phyloP scores from a whole-genome alignment of 768 basidiomycete species.

The Boletus rufocinnamomeus region DNA sequence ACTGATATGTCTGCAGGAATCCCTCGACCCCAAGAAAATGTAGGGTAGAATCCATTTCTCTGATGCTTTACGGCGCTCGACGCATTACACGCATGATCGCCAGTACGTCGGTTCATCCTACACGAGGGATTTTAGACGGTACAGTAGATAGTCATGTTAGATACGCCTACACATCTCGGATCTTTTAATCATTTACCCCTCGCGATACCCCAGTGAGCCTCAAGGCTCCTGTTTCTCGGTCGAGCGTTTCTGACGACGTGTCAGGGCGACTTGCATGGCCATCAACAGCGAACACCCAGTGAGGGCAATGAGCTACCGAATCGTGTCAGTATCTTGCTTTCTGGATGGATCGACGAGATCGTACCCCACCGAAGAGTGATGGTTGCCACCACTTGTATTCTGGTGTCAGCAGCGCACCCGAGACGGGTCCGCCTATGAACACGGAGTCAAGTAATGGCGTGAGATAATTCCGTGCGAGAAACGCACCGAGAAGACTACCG shows the following conservation, averaged over 20 bases:
- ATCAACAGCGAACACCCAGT: constrained; percentile 6
- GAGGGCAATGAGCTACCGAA: constrained; percentile 13
- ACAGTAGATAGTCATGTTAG: neutral
- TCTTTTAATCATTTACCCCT: neutral
- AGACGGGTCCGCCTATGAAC: constrained; percentile 50
- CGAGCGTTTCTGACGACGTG: neutral
- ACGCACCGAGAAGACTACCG: constrained; percentile 26
- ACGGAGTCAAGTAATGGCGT: neutral
- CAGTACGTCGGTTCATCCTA: neutral
- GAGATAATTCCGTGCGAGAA: neutral
- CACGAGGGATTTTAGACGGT: neutral
- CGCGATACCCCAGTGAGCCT: neutral
- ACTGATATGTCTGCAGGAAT: too few species aligned
- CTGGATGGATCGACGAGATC: neutral
- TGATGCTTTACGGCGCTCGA: constrained; percentile 67
- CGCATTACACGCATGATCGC: constrained; percentile 44
- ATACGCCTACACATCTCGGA: neutral
- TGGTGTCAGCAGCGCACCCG: constrained; percentile 53
- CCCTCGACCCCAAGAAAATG: too few species aligned
- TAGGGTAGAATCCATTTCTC: too few species aligned
- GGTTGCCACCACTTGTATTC: constrained; percentile 59
- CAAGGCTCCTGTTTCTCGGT: neutral
- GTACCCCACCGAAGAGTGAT: constrained; percentile 49
- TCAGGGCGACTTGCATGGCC: constrained; percentile 12
- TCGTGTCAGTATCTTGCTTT: neutral